A percentile compares a stretch with the other conserved stretches of the same genome.
Evolutionary conservation across 805 yeast species (phyloP).

Genomic region (Wickerhamomyces canadensis): DNA sequence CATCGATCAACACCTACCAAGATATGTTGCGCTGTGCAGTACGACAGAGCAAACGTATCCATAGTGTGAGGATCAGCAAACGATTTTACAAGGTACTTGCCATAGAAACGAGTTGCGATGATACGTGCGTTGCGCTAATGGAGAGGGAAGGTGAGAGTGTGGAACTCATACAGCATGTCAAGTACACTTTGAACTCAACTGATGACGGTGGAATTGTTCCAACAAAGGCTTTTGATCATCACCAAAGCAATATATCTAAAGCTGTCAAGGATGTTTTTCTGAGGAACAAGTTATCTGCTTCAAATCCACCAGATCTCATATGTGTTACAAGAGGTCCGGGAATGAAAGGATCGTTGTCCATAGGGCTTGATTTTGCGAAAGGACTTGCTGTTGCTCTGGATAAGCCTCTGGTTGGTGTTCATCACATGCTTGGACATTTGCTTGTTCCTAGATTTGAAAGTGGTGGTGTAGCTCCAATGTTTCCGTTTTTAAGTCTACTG

Average conservation of each 20-base stretch:
- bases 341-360: slow-evolving; percentile 82
- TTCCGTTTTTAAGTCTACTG: slow-evolving; percentile 70
- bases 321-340: slow-evolving; percentile 97
- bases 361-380: slow-evolving; percentile 79
- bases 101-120: slow-evolving; percentile 93
- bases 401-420: slow-evolving; percentile 80
- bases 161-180: slow-evolving; percentile 49
- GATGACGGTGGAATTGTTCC: slow-evolving; percentile 84
- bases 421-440: slow-evolving; percentile 94
- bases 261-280: slow-evolving; percentile 42
- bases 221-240: slow-evolving; percentile 75
- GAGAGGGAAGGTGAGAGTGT: slow-evolving; percentile 36
- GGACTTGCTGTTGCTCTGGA: slow-evolving; percentile 79
- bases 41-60: too few species aligned
- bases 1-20: too few species aligned
- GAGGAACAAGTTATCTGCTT: slow-evolving; percentile 9
- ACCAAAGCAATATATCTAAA: slow-evolving; percentile 51
- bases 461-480: slow-evolving; percentile 40
- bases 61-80: too few species aligned
- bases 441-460: slow-evolving; percentile 52
- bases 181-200: slow-evolving; percentile 60
- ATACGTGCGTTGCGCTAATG: slow-evolving; percentile 80
- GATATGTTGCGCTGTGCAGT: too few species aligned
- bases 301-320: slow-evolving; percentile 55
- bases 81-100: slow-evolving; percentile 68